Evolutionary conservation across 805 yeast genomes (phyloP), one percentile per base, ranked within the genome.

Genomic region (Lipomyces anomalus): DNA sequence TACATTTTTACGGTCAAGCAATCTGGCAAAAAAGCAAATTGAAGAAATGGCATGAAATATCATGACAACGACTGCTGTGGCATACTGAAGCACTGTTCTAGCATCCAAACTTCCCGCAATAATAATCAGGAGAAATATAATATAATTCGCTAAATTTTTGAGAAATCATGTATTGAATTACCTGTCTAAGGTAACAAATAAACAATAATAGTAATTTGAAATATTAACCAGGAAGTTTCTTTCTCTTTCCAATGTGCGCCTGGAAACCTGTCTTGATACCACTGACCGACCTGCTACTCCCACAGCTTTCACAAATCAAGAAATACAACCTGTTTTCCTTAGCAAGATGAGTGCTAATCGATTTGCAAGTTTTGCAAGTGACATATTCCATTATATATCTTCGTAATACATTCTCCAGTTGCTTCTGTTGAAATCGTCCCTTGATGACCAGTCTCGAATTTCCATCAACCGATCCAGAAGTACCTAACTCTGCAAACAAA

Each of bases 191-290:
- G n/a, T n/a, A n/a, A n/a, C n/a, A n/a, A n/a, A n/a, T n/a, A n/a
- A n/a, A n/a, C n/a, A n/a, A n/a, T n/a, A n/a, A n/a, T n/a, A n/a
- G n/a, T n/a, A n/a, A n/a, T n/a, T n/a, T n/a, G n/a, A n/a, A n/a
- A n/a, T 20, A 18, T 48, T 50, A 50, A 44, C 48, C 55, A 44
- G 48, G 37, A 22, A 50, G 39, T 42, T 49, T 47, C 40, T 54
- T 83, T 79, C 80, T 84, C 81, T 84, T 82, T 59, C 95, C 95
- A 61, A 86, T 81, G 64, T 85, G 90, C 59, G 98, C 99, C 75
- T 89, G 96, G 95, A 86, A 92, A 83, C 99, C 99, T 40, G 97
- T 86, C 80, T 94, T 92, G 70, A 92, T 92, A 38, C 96, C 87
- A 58, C 92, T 80, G 47, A 92, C 99, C 41, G 97, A 88, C 72